Evolutionary conservation across 2,329 filamentous ascomycete species (phyloP), one percentile per base, ranked within the genome.

Genomic region (Neofusicoccum parvum): DNA sequence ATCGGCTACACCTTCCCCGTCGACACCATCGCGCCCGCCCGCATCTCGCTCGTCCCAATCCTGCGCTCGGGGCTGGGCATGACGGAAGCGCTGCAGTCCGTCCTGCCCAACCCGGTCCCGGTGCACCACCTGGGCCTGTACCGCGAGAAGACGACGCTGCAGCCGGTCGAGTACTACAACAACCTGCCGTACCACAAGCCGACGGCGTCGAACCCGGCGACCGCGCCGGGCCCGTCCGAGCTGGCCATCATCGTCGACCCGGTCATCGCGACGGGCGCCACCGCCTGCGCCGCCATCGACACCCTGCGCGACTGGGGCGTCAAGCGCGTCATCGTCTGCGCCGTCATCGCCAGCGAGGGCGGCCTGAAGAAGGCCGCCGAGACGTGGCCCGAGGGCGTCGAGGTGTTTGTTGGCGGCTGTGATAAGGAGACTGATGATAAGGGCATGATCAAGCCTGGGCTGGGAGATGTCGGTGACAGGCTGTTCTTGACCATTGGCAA

Each of bases 161-260:
- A 92, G 73, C 92, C 94, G 3, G 94, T 97, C 66, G 94, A 97
- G 80, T 97, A 97, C 86, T 97, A 97, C 86, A 97, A 97, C 84
- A 97, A 97, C 79, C 88, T 97, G 20, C 93, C 93, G 41, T 90
- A 92, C 79, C 90, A 92, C 80, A 76, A 83, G 45, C 82, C 71
- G 64, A 49, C 60, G 10, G 80, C 80, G 68, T 75, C 79, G 39
- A 74, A 80, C 3, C 77, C 82, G 1, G 77, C 59, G 58, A 72
- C 80, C 50, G 82, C 79, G 54, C 68, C 75, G 5, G 75, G 76
- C 3, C 76, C 78, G 14, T 79, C 86, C 1, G 83, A 86, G 23
- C 83, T 97, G 12, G 93, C 93, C 66, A 91, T 97, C 74, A 82
- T 97, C 64, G 86, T 97, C 54, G 94, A 98, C 75, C 95, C 94